phyloP scores from a whole-genome alignment of 1,284 basidiomycete genomes.

The Porogramme epimiltina region DNA sequence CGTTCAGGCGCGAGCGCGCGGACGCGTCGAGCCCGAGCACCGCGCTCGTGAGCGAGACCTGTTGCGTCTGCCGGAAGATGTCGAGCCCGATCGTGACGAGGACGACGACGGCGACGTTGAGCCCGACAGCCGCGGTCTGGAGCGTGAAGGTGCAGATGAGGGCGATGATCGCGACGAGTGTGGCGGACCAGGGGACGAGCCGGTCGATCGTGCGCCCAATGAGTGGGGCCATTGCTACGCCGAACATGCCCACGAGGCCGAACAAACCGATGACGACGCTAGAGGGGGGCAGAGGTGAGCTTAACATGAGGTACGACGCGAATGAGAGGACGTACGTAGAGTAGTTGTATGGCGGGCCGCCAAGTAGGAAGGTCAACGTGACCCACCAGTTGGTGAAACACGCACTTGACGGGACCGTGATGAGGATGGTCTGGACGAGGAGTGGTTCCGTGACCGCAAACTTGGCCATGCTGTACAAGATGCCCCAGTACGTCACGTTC shows the following conservation, averaged over 20 bases:
- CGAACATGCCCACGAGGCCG: slow-evolving; percentile 52
- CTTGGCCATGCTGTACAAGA: slow-evolving; percentile 49
- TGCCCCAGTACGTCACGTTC: slow-evolving; percentile 43
- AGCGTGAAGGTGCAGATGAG: slow-evolving; percentile 40
- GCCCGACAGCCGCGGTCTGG: slow-evolving; percentile 45
- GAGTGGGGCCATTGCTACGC: slow-evolving; percentile 48
- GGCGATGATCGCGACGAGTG: slow-evolving; percentile 39
- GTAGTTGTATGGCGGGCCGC: slow-evolving; percentile 49
- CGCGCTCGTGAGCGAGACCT: slow-evolving; percentile 41
- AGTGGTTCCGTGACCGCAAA: slow-evolving; percentile 52
- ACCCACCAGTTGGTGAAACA: slow-evolving; percentile 49
- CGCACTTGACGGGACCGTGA: slow-evolving; percentile 43
- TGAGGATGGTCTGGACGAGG: slow-evolving; percentile 48
- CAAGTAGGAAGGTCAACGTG: slow-evolving; percentile 54
- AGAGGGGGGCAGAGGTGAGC: not conserved
- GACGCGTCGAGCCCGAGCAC: slow-evolving; percentile 39
- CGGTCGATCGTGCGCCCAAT: slow-evolving; percentile 52
- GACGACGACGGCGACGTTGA: slow-evolving; percentile 47
- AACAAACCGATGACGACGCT: slow-evolving; percentile 56
- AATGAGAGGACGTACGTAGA: slow-evolving; percentile 33
- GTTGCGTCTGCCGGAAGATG: slow-evolving; percentile 48
- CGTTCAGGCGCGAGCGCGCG: slow-evolving; percentile 53
- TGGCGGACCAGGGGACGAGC: slow-evolving; percentile 52
- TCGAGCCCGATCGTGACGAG: slow-evolving; percentile 49
- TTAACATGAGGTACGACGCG: not conserved